Conservation (phyloP, 129 eudicot species). For the Lonicera japonica region DNA sequence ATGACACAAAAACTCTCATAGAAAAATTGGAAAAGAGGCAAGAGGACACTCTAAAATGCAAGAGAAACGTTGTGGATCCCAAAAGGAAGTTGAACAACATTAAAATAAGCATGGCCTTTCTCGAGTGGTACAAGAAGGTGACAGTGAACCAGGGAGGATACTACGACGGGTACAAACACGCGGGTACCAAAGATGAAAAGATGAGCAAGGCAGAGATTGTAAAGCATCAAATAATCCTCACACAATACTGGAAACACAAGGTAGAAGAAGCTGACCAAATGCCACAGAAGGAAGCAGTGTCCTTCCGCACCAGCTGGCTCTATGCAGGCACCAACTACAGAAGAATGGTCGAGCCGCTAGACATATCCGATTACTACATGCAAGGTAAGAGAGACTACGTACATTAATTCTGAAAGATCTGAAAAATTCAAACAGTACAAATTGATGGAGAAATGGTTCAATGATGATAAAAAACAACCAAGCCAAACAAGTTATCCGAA, state of each 20-base stretch:
- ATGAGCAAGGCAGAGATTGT: constrained; percentile 6
- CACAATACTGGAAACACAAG: constrained; percentile 26
- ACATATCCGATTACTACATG: constrained; percentile 43
- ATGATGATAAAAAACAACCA: constrained; percentile 17
- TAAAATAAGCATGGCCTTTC: constrained; percentile 30
- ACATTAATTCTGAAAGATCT: constrained; percentile 6
- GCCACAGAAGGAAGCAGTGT: constrained; percentile 39
- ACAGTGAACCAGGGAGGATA: constrained; percentile 24
- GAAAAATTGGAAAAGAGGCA: constrained; percentile 5
- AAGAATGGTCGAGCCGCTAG: constrained; percentile 50
- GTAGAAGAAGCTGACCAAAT: constrained; percentile 21
- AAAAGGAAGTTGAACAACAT: constrained; percentile 30
- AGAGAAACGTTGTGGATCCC: constrained; percentile 15
- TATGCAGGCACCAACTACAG: constrained; percentile 44
- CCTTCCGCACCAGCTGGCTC: constrained; percentile 29
- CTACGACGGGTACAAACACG: constrained; percentile 28
- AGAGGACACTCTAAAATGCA: background rate
- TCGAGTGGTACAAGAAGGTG: constrained; percentile 50
- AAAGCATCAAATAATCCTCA: constrained; percentile 8
- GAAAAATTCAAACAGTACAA: constrained; percentile 30
- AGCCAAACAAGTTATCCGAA: background rate
- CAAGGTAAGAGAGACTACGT: constrained; percentile 15
- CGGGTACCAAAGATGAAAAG: background rate
- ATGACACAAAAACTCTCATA: constrained; percentile 11
- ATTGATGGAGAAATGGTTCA: constrained; percentile 37